Conservation (phyloP, 768 basidiomycete species). For the Rhizopogon vulgaris region DNA sequence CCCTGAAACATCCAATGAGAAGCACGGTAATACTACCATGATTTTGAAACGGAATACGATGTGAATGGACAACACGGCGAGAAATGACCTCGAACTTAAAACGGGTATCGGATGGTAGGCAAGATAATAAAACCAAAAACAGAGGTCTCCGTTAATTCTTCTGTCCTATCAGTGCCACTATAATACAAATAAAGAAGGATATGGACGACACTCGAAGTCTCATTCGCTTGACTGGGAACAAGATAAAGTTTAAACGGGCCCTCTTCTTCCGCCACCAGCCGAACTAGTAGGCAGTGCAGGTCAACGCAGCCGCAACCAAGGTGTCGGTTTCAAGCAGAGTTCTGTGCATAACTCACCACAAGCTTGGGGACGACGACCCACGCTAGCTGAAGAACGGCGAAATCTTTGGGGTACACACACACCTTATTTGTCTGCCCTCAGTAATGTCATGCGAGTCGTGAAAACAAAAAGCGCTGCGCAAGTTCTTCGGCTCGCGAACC, state of each 20-base stretch:
- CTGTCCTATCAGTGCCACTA: neutral
- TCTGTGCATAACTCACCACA: constrained; percentile 16
- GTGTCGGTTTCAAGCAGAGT: constrained; percentile 33
- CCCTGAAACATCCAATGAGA: constrained; percentile 2
- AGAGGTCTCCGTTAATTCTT: neutral
- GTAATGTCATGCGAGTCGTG: too few relatives aligned
- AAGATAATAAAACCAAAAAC: neutral
- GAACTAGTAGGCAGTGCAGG: constrained; percentile 22
- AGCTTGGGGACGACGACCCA: constrained; percentile 31
- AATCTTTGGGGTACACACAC: constrained; percentile 26
- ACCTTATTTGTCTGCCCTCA: too few relatives aligned
- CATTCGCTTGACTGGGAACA: neutral
- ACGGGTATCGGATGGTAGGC: neutral
- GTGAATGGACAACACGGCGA: neutral
- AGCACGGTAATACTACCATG: neutral
- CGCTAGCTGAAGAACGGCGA: constrained; percentile 26
- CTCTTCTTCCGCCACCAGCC: constrained; percentile 33
- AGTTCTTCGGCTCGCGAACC: neutral
- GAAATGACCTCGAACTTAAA: neutral
- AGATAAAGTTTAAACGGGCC: too few relatives aligned
- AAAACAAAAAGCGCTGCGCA: too few relatives aligned
- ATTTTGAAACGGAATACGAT: neutral
- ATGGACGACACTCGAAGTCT: neutral
- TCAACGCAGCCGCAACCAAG: constrained; percentile 26
- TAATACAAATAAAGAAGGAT: neutral